A percentile compares a stretch with the other conserved stretches of the same genome.
Evolutionary conservation across 768 basidiomycete genomes (phyloP).

Genomic region (Termitomyces titanicus): DNA sequence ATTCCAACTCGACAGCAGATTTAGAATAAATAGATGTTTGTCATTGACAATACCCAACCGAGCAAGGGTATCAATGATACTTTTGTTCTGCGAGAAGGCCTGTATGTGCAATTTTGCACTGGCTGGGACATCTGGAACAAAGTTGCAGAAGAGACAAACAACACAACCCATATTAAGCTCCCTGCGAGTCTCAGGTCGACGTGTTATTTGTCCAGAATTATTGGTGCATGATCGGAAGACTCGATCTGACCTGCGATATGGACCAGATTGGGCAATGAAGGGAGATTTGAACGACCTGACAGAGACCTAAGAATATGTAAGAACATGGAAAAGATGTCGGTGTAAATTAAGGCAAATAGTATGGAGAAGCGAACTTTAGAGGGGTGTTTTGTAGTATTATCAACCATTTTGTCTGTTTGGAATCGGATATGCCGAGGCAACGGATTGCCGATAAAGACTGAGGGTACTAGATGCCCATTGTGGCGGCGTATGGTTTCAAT

Average conservation of each 20-base stretch:
- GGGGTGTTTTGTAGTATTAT: too few relatives aligned
- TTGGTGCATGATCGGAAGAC: too few relatives aligned
- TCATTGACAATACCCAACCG: background rate
- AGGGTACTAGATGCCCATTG: background rate
- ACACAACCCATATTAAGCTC: background rate
- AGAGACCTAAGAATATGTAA: background rate
- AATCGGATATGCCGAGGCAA: background rate
- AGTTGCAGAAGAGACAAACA: background rate
- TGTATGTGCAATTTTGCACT: background rate
- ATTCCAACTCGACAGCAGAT: background rate
- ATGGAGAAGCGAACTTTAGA: too few relatives aligned
- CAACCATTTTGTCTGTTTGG: background rate
- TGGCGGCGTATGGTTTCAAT: too few relatives aligned
- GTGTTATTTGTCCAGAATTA: too few relatives aligned
- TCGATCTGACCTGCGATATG: background rate
- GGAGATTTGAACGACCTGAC: background rate
- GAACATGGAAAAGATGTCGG: too few relatives aligned
- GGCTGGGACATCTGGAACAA: background rate
- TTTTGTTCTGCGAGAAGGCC: background rate
- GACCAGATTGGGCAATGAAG: background rate
- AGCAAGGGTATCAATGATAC: background rate
- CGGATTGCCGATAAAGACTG: background rate
- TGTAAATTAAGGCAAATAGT: background rate
- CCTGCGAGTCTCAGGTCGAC: background rate
- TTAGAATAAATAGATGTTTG: background rate